phyloP scores from a whole-genome alignment of 257 asterid species.

The Apocynum venetum region DNA sequence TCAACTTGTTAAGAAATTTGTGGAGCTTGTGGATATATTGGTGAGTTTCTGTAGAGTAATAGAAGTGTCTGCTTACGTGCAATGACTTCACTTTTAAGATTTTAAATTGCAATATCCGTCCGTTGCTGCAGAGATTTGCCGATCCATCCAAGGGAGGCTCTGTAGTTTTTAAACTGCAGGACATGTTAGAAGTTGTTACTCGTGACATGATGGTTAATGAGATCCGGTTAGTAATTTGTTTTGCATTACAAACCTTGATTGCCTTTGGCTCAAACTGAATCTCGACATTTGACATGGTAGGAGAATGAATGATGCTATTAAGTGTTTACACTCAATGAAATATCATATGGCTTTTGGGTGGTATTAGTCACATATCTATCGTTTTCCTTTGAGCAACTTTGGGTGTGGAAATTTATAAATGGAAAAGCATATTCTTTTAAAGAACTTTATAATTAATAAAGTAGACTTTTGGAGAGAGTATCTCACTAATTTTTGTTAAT shows the following conservation, averaged over 20 bases:
- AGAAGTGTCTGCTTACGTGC: background rate
- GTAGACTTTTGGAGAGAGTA: background rate
- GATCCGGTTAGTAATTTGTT: conserved; percentile 58
- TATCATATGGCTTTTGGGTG: background rate
- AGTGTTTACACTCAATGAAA: background rate
- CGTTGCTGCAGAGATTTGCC: conserved; percentile 59
- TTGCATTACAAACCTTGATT: background rate
- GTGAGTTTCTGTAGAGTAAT: conserved; percentile 38
- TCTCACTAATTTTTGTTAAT: background rate
- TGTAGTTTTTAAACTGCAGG: conserved; percentile 88
- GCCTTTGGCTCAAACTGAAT: background rate
- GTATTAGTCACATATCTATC: background rate
- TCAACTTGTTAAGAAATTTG: conserved; percentile 69
- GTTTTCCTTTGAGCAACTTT: background rate
- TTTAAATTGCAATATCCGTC: conserved; percentile 1
- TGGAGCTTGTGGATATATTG: conserved; percentile 84
- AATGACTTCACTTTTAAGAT: conserved; percentile 13
- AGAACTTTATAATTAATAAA: background rate
- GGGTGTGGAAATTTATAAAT: background rate
- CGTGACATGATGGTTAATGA: conserved; percentile 95
- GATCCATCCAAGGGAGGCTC: conserved; percentile 69
- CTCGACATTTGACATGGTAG: background rate
- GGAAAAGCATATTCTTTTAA: background rate
- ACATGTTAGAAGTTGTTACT: conserved; percentile 87
- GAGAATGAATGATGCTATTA: background rate